Evolutionary conservation across 768 basidiomycete species (phyloP), one percentile per base, ranked within the genome.

Genomic region (Kwoniella bestiolae): DNA sequence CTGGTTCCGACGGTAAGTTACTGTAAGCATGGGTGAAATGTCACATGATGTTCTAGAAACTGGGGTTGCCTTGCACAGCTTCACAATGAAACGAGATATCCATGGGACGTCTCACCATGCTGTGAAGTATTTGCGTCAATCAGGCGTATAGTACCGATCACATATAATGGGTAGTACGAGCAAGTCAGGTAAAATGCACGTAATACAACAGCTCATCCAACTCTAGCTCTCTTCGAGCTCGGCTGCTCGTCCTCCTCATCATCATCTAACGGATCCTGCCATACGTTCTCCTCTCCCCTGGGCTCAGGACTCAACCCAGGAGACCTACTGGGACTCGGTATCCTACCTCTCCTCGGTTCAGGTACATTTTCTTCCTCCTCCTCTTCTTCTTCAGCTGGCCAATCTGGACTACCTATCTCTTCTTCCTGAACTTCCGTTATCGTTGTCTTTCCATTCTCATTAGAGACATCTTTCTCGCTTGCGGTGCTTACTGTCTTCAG

Each of bases 241-340:
- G 63, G 64, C 41, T 56, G 50, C n/a, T 41, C 60, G 12, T 73
- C 72, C 6, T 71, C 76, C 26, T 76, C 76, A 14, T 75, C 72
- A 31, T 63, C 60, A 18, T 75, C 76, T 44, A 78, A 55, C 25
- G 76, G 76, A 63, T 78, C 76, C 32, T 66, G 56, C 76, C 76
- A 78, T 18, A 60, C 65, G 32, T 26, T 58, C 44, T 50, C 21
- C 25, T 25, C 60, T n/a, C n/a, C n/a, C n/a, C 32, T 21, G 5
- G 56, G 62, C 50, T 70, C 68, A 12, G 73, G 73, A 55, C 73
- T 72, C 18, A 72, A 49, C 18, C 71, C 73, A n/a, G 68, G 73
- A 12, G 73, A 70, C 21, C 73, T 67, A 64, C 71, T 67, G 16
- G 68, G 64, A 47, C 21, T 66, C 55, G 29, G 57, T 11, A 29